phyloP scores from a whole-genome alignment of 805 yeast genomes.

The Yamadazyma nakazawae region DNA sequence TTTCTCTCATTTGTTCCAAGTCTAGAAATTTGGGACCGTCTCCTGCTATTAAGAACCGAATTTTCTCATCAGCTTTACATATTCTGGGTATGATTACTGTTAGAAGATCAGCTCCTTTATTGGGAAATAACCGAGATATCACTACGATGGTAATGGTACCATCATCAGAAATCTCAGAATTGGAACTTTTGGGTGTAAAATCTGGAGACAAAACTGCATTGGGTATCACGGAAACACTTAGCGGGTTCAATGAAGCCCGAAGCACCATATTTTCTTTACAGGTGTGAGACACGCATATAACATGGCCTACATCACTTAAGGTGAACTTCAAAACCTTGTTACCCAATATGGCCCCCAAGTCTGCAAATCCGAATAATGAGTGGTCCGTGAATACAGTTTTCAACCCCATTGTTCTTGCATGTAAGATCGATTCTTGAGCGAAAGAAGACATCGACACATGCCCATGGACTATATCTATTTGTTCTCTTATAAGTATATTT shows the following conservation, averaged over 20 bases:
- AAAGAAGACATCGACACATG: conserved; percentile 87
- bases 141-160: conserved; percentile 73
- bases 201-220: conserved; percentile 89
- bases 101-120: conserved; percentile 90
- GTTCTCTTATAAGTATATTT: conserved; percentile 80
- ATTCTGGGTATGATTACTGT: conserved; percentile 82
- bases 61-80: conserved; percentile 59
- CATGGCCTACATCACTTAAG: conserved; percentile 81
- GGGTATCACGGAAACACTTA: conserved; percentile 83
- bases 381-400: conserved; percentile 94
- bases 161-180: conserved; percentile 4
- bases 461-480: conserved; percentile 87
- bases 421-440: conserved; percentile 89
- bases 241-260: conserved; percentile 78
- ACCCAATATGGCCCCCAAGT: conserved; percentile 76
- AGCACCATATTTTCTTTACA: conserved; percentile 94
- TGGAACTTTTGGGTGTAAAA: conserved; percentile 36
- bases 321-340: conserved; percentile 85
- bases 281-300: conserved; percentile 94
- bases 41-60: conserved; percentile 86
- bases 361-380: conserved; percentile 91
- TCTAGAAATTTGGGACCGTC: conserved; percentile 96
- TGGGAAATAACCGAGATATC: conserved; percentile 88
- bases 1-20: conserved; percentile 92
- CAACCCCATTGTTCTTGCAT: conserved; percentile 89